phyloP scores from a whole-genome alignment of 441 rosid species.

The Erodium trifolium region DNA sequence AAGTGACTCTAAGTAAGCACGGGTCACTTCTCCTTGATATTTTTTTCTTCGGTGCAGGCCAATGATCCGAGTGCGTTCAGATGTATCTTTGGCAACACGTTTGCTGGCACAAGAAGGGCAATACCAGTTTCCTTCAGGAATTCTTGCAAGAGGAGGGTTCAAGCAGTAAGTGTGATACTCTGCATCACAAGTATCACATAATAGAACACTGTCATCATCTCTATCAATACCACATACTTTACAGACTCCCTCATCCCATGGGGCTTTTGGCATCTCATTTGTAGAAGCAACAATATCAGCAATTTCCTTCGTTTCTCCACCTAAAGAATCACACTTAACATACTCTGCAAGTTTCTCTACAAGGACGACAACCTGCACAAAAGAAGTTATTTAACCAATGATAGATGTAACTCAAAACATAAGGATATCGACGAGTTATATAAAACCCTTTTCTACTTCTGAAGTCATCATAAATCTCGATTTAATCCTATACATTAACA shows the following conservation, averaged over 20 bases:
- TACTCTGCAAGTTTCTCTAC: conserved; percentile 53
- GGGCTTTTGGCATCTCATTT: conserved; percentile 79
- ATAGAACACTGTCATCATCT: conserved; percentile 94
- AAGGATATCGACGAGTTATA: not conserved
- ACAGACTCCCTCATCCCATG: conserved; percentile 99
- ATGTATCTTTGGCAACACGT: conserved; percentile 41
- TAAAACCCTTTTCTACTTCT: not conserved
- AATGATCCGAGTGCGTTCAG: conserved; percentile 36
- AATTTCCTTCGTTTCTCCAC: conserved; percentile 58
- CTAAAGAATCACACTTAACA: conserved; percentile 47
- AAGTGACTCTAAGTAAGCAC: conserved; percentile 52
- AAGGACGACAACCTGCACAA: conserved; percentile 63
- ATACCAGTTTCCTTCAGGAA: conserved; percentile 98
- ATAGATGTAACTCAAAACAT: conserved; percentile 1
- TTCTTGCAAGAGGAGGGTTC: conserved; percentile 90
- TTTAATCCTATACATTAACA: not conserved
- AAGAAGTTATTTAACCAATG: conserved; percentile 19
- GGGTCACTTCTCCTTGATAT: conserved; percentile 65
- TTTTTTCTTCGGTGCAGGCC: conserved; percentile 40
- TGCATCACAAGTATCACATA: conserved; percentile 95
- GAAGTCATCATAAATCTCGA: not conserved
- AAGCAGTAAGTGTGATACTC: conserved; percentile 98
- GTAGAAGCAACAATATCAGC: conserved; percentile 52
- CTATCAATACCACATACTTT: conserved; percentile 95
- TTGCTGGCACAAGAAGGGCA: conserved; percentile 81